Percentiles rank a stretch among this genome's conserved stretches.
Evolutionary conservation across 1,139 yeast genomes (phyloP).

Genomic region (Kodamaea plutei): DNA sequence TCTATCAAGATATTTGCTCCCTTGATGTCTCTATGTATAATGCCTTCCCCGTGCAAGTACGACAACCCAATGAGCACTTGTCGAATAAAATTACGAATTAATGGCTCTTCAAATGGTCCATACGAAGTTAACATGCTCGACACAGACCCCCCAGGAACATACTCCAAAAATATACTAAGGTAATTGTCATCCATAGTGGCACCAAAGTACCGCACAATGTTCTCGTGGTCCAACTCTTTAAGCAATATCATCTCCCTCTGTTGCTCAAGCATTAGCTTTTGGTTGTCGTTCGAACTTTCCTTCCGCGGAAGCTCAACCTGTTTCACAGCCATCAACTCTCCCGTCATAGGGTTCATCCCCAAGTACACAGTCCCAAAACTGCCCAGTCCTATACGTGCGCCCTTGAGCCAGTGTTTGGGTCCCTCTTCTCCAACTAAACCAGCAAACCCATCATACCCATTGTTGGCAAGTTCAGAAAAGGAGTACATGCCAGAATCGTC

Average conservation of each 20-base stretch:
- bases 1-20: conserved; percentile 92
- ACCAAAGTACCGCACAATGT: conserved; percentile 88
- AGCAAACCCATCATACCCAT: conserved; percentile 2
- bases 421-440: conserved; percentile 29
- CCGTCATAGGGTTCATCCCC: conserved; percentile 89
- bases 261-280: conserved; percentile 70
- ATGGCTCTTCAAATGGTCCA: conserved; percentile 90
- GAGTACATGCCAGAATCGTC: conserved; percentile 18
- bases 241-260: conserved; percentile 80
- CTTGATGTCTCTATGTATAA: conserved; percentile 87
- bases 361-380: conserved; percentile 90
- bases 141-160: conserved; percentile 96
- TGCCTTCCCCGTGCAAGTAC: conserved; percentile 76
- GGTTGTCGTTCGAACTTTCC: conserved; percentile 38
- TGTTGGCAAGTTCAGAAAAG: not conserved
- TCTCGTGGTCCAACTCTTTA: conserved; percentile 81
- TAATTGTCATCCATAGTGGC: conserved; percentile 68
- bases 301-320: conserved; percentile 71
- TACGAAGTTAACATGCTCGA: conserved; percentile 79
- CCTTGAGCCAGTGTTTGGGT: conserved; percentile 85
- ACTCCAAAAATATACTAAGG: conserved; percentile 83
- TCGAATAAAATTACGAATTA: conserved; percentile 75
- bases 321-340: conserved; percentile 95
- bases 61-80: conserved; percentile 80
- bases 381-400: conserved; percentile 91